Percentiles rank a stretch among this genome's conserved stretches.
Conservation (phyloP, 257 asterid genomes). For the Echium plantagineum region DNA sequence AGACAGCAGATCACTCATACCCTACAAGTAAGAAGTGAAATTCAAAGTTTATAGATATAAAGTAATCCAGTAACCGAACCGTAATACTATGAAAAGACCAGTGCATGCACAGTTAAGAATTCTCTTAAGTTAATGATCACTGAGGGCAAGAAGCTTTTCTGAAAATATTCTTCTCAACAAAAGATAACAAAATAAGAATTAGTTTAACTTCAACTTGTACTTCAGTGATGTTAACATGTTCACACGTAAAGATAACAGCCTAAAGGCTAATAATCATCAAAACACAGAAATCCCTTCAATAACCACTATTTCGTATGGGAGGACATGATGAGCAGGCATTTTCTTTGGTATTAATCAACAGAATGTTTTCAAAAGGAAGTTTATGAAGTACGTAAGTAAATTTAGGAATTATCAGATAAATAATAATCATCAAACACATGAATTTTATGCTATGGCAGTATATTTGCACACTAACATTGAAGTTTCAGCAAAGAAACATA, state of each 20-base stretch:
- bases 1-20: conserved; percentile 98
- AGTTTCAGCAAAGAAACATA: too few relatives aligned
- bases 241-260: background rate
- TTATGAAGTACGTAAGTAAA: too few relatives aligned
- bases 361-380: too few relatives aligned
- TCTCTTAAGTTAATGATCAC: background rate
- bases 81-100: background rate
- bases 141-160: background rate
- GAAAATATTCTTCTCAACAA: background rate
- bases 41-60: background rate
- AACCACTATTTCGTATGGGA: too few relatives aligned
- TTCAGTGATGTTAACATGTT: background rate
- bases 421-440: too few relatives aligned
- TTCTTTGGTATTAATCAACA: too few relatives aligned
- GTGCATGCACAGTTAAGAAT: background rate
- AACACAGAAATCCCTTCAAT: too few relatives aligned
- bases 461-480: too few relatives aligned
- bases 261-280: too few relatives aligned
- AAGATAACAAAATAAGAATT: background rate
- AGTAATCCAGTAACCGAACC: background rate
- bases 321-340: too few relatives aligned
- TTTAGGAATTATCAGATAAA: too few relatives aligned
- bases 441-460: too few relatives aligned
- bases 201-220: background rate
- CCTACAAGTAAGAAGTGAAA: conserved; percentile 31